These are phyloP conservation scores for Poteriospumella lacustris DNA, from an alignment of 108 stramenopile genomes.

Conservation along the genomic window DNA sequence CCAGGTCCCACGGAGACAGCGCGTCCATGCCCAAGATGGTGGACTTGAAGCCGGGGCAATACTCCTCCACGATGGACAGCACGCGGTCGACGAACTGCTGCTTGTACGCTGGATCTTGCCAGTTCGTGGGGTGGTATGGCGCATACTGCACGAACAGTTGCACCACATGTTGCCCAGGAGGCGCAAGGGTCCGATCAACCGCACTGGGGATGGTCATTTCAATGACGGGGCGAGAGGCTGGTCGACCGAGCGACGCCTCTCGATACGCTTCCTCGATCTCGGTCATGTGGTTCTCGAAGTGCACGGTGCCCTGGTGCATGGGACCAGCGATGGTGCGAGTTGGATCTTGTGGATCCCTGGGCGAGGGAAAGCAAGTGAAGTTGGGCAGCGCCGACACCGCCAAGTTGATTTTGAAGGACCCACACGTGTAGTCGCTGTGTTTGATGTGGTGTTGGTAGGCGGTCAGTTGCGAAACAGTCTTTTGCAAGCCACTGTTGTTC, in stretches of 20 bases:
- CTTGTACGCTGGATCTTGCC: slow-evolving; percentile 34
- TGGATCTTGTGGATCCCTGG: too few species aligned
- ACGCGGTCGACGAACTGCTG: slow-evolving; percentile 24
- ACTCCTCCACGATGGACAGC: slow-evolving; percentile 31
- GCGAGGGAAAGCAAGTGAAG: slow-evolving; percentile 22
- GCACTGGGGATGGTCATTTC: slow-evolving; percentile 47
- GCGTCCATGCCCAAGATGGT: slow-evolving; percentile 22
- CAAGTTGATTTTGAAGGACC: slow-evolving; percentile 44
- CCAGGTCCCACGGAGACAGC: slow-evolving; percentile 44
- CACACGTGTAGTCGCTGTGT: slow-evolving; percentile 28
- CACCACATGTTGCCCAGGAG: slow-evolving; percentile 41
- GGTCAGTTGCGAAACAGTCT: too few species aligned
- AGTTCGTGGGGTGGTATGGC: slow-evolving; percentile 33
- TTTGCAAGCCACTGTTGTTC: too few species aligned
- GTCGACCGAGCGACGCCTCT: slow-evolving; percentile 4
- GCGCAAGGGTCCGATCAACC: slow-evolving; percentile 38
- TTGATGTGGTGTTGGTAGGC: slow-evolving; percentile 1
- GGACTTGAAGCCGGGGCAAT: slow-evolving; percentile 28
- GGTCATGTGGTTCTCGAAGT: slow-evolving; percentile 27
- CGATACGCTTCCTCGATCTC: slow-evolving; percentile 34
- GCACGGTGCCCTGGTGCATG: slow-evolving; percentile 42
- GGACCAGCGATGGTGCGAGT: slow-evolving; percentile 20
- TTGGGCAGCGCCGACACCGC: slow-evolving; percentile 32
- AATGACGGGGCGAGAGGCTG: slow-evolving; percentile 38
- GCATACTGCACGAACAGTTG: slow-evolving; percentile 48